phyloP scores from a whole-genome alignment of 2,329 filamentous ascomycete species.

The Beauveria caledonica region DNA sequence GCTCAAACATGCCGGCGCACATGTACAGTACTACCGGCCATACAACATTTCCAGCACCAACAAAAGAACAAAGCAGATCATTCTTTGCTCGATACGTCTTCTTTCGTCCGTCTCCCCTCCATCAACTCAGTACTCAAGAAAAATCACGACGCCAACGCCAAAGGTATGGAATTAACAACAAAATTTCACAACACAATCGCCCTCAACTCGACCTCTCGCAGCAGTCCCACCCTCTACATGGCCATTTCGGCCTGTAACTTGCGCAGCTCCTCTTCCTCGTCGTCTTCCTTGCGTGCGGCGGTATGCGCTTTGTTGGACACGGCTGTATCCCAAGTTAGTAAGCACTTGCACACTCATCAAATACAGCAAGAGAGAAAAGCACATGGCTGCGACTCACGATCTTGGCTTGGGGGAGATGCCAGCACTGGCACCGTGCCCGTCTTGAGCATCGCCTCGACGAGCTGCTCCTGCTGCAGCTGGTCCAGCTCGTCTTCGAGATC shows the following conservation, averaged over 20 bases:
- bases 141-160: slow-evolving; percentile 12
- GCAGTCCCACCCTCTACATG: slow-evolving; percentile 52
- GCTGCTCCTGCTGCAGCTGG: slow-evolving; percentile 77
- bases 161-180: slow-evolving; percentile 8
- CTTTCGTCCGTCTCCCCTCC: background rate
- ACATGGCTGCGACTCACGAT: slow-evolving; percentile 51
- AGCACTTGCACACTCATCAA: background rate
- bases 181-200: too few relatives aligned
- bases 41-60: background rate
- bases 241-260: slow-evolving; percentile 97
- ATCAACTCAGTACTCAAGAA: slow-evolving; percentile 12
- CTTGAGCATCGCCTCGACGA: slow-evolving; percentile 90
- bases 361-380: slow-evolving; percentile 16
- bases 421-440: slow-evolving; percentile 80
- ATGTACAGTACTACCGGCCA: background rate
- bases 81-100: background rate
- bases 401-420: slow-evolving; percentile 65
- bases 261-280: slow-evolving; percentile 89
- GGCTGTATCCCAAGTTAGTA: slow-evolving; percentile 1
- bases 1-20: background rate
- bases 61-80: background rate
- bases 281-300: slow-evolving; percentile 54
- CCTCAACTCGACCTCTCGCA: background rate
- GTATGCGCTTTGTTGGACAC: slow-evolving; percentile 30
- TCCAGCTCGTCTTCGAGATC: slow-evolving; percentile 84